Conservation (phyloP, 2,329 filamentous ascomycete genomes). For the Ophiostoma triangulosporum region DNA sequence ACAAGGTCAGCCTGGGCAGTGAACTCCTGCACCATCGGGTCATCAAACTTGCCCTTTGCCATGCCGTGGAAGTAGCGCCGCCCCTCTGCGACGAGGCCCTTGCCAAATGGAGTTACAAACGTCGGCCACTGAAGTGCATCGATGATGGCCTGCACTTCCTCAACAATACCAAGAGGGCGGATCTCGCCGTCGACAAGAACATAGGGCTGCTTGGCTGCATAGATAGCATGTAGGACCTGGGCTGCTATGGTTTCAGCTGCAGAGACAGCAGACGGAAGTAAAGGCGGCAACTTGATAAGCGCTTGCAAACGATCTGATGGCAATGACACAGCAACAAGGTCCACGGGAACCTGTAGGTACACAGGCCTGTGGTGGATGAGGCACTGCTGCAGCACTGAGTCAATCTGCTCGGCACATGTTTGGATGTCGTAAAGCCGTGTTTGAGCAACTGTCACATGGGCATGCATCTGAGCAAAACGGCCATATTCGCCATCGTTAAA, state of each 20-base stretch:
- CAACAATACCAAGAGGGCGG: constrained; percentile 71
- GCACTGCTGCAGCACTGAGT: too few relatives aligned
- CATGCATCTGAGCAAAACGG: constrained; percentile 73
- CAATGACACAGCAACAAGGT: too few relatives aligned
- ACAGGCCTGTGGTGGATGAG: too few relatives aligned
- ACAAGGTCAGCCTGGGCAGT: too few relatives aligned
- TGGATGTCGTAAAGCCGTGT: constrained; percentile 61
- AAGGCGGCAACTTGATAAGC: too few relatives aligned
- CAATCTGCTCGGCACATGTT: constrained; percentile 83
- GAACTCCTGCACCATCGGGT: too few relatives aligned
- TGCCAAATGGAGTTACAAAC: constrained; percentile 85
- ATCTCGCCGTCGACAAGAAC: too few relatives aligned
- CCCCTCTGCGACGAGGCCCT: constrained; percentile 67
- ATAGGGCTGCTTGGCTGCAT: constrained; percentile 54
- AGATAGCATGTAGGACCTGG: constrained; percentile 59
- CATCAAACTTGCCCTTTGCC: not conserved
- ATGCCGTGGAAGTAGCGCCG: constrained; percentile 14
- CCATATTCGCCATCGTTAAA: constrained; percentile 42
- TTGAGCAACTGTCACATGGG: constrained; percentile 68
- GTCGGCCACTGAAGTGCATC: constrained; percentile 62
- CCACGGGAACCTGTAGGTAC: too few relatives aligned
- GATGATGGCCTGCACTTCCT: constrained; percentile 62
- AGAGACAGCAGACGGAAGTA: constrained; percentile 31
- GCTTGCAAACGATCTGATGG: too few relatives aligned
- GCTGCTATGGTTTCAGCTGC: constrained; percentile 74